phyloP scores from a whole-genome alignment of 2,329 filamentous ascomycete species.

The Trichocomaceae sp. region DNA sequence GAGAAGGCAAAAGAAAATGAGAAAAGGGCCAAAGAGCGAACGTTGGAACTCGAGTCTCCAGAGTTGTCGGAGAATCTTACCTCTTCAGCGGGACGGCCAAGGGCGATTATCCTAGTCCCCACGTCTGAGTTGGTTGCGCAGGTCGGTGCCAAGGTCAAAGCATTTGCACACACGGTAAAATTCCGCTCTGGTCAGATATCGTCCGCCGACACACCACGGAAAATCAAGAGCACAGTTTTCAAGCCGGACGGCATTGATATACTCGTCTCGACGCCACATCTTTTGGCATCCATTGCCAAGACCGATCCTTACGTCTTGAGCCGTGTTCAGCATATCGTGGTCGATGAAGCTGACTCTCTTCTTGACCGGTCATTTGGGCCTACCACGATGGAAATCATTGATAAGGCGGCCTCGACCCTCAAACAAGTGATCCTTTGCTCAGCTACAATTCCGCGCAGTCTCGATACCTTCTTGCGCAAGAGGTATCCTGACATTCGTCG shows the following conservation, averaged over 20 bases:
- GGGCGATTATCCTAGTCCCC: constrained; percentile 79
- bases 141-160: constrained; percentile 73
- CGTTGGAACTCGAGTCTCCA: constrained; percentile 55
- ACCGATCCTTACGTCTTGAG: constrained; percentile 87
- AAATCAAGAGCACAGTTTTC: constrained; percentile 82
- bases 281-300: constrained; percentile 80
- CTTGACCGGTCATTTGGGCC: constrained; percentile 88
- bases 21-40: constrained; percentile 47
- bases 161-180: constrained; percentile 76
- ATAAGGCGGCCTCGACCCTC: constrained; percentile 71
- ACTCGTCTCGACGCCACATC: constrained; percentile 78
- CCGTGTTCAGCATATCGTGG: constrained; percentile 78
- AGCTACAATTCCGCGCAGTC: constrained; percentile 83
- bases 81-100: constrained; percentile 67
- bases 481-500: constrained; percentile 77
- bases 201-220: constrained; percentile 64
- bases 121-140: constrained; percentile 88
- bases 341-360: constrained; percentile 94
- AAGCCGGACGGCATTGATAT: constrained; percentile 75
- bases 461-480: constrained; percentile 76
- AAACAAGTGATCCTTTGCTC: constrained; percentile 88
- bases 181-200: constrained; percentile 80
- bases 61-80: constrained; percentile 55
- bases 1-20: constrained; percentile 52
- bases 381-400: constrained; percentile 73